A percentile compares a stretch with the other conserved stretches of the same genome.
Conservation (phyloP, 192 early-diverging fungal genomes). For the Podila epigama region DNA sequence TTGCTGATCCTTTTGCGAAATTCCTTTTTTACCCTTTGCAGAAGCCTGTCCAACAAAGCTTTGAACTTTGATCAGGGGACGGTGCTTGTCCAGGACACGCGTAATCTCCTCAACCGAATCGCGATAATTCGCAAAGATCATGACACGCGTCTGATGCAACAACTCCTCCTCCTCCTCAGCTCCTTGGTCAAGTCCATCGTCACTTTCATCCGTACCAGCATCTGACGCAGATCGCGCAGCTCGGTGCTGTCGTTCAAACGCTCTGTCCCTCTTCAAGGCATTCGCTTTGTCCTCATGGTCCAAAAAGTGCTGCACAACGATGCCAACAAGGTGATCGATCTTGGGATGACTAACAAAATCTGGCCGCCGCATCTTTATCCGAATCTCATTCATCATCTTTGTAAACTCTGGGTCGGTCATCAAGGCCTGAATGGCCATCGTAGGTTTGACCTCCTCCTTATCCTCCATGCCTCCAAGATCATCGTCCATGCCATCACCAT, state of each 20-base stretch:
- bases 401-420: constrained; percentile 44
- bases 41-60: constrained; percentile 85
- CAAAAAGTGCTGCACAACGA: constrained; percentile 75
- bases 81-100: constrained; percentile 62
- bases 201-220: too few species aligned
- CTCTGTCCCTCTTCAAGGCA: neutral
- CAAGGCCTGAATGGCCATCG: constrained; percentile 43
- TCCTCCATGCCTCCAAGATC: constrained; percentile 3
- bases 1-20: constrained; percentile 87
- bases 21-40: constrained; percentile 68
- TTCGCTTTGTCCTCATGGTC: constrained; percentile 46
- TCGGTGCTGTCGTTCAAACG: neutral
- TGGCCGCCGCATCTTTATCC: constrained; percentile 39
- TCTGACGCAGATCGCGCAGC: neutral
- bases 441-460: constrained; percentile 12
- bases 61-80: constrained; percentile 72
- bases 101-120: constrained; percentile 89
- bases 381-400: constrained; percentile 48
- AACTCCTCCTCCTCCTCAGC: neutral
- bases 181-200: neutral
- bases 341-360: constrained; percentile 83
- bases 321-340: constrained; percentile 66
- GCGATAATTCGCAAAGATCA: constrained; percentile 87
- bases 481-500: constrained; percentile 12
- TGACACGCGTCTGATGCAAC: constrained; percentile 63